These are phyloP conservation scores for Rhamnella rubrinervis DNA, from an alignment of 331 rosid genomes.

Conservation along the genomic window DNA sequence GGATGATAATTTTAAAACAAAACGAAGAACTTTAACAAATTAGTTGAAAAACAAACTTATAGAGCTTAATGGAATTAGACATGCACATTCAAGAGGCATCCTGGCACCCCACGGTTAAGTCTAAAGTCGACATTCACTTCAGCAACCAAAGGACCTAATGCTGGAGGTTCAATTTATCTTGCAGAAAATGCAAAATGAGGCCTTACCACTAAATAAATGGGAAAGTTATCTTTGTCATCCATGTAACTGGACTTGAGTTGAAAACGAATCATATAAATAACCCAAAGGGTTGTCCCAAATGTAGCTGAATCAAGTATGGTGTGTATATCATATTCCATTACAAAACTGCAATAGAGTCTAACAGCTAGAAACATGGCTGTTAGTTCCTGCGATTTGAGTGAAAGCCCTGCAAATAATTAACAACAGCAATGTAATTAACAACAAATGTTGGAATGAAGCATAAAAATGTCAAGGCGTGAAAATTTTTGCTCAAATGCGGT, in stretches of 20 bases:
- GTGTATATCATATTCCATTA: constrained; percentile 49
- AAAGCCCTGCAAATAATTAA: constrained; percentile 31
- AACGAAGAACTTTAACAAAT: too few species aligned
- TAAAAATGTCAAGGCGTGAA: too few species aligned
- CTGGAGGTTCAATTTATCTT: too few species aligned
- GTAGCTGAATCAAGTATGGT: constrained; percentile 46
- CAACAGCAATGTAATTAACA: too few species aligned
- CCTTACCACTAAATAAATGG: constrained; percentile 46
- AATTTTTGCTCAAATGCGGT: too few species aligned
- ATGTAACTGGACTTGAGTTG: constrained; percentile 43
- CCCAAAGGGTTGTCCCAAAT: constrained; percentile 46
- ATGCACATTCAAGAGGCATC: too few species aligned
- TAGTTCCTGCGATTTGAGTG: constrained; percentile 50
- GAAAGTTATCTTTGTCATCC: constrained; percentile 48
- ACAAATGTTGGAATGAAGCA: too few species aligned
- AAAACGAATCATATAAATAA: constrained; percentile 47
- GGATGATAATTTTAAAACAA: not conserved
- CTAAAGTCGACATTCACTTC: too few species aligned
- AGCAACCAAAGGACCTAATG: too few species aligned
- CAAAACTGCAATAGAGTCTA: constrained; percentile 50
- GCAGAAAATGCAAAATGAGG: not conserved
- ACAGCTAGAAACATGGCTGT: constrained; percentile 48
- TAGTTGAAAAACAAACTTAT: too few species aligned
- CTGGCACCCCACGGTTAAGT: too few species aligned
- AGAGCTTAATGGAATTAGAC: too few species aligned